Evolutionary conservation across 768 basidiomycete species (phyloP).

Genomic region (Paxillus rubicundulus): DNA sequence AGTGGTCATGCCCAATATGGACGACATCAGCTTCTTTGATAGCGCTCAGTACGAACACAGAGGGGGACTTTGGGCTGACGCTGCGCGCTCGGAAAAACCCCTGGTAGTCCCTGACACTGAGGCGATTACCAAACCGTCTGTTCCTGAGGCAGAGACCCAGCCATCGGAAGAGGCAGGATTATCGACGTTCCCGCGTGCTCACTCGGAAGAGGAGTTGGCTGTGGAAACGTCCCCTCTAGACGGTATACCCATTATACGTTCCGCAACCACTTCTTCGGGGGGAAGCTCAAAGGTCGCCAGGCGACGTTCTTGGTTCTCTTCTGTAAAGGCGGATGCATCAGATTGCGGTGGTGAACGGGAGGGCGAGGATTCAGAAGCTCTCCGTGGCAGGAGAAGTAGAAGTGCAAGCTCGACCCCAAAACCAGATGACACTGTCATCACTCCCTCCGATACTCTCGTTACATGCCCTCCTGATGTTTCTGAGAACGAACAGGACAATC

Average conservation of each 20-base stretch:
- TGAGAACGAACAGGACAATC: conserved; percentile 20
- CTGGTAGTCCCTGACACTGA: conserved; percentile 12
- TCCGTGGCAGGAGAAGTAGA: conserved; percentile 25
- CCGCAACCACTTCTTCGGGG: conserved; percentile 24
- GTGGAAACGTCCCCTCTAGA: conserved; percentile 25
- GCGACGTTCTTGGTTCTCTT: conserved; percentile 60
- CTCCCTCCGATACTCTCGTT: conserved; percentile 6
- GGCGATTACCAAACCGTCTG: conserved; percentile 1
- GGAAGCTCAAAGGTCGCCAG: conserved; percentile 28
- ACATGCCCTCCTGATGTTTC: conserved; percentile 8
- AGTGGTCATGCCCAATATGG: conserved; percentile 96
- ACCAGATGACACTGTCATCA: conserved; percentile 34
- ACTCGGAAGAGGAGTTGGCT: conserved; percentile 30
- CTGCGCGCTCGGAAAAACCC: conserved; percentile 45
- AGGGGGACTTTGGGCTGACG: conserved; percentile 89
- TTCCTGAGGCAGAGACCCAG: conserved; percentile 24
- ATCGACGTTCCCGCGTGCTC: conserved; percentile 18
- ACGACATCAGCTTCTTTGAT: conserved; percentile 96
- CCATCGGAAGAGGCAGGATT: conserved; percentile 36
- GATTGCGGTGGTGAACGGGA: conserved; percentile 19
- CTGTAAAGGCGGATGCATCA: conserved; percentile 39
- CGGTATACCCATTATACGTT: conserved; percentile 16
- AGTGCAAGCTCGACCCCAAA: conserved; percentile 21
- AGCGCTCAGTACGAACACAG: conserved; percentile 60
- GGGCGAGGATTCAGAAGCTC: conserved; percentile 21